A percentile compares a stretch with the other conserved stretches of the same genome.
Evolutionary conservation across 257 asterid species (phyloP).

Genomic region (Handroanthus guayacan): DNA sequence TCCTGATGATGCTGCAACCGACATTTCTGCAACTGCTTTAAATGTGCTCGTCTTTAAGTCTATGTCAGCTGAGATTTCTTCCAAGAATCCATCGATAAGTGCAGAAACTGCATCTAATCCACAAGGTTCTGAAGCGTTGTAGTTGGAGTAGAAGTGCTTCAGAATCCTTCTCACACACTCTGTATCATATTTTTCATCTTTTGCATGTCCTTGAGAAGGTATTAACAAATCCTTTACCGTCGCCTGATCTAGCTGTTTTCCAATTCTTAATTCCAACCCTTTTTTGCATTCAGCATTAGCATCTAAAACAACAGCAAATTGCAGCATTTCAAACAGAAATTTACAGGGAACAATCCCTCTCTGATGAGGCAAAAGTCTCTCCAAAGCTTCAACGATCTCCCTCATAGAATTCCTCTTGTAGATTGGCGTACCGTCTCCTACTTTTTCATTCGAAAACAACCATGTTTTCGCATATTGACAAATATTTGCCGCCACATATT

Average conservation of each 20-base stretch:
- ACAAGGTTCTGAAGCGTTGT: conserved; percentile 31
- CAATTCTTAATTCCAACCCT: conserved; percentile 67
- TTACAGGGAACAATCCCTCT: conserved; percentile 49
- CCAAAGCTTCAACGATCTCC: conserved; percentile 69
- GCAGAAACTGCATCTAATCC: conserved; percentile 56
- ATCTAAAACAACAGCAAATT: conserved; percentile 51
- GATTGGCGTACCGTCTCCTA: conserved; percentile 37
- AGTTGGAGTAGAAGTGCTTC: conserved; percentile 62
- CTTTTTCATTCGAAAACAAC: conserved; percentile 46
- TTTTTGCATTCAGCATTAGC: conserved; percentile 57
- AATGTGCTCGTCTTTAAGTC: conserved; percentile 55
- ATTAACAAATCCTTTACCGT: conserved; percentile 58
- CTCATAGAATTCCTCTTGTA: conserved; percentile 42
- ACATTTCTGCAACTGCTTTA: conserved; percentile 41
- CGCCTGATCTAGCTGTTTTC: conserved; percentile 67
- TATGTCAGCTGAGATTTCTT: conserved; percentile 66
- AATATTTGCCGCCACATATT: conserved; percentile 59
- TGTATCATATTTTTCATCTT: conserved; percentile 60
- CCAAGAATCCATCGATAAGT: conserved; percentile 66
- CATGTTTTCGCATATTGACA: conserved; percentile 60
- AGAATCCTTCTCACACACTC: conserved; percentile 74
- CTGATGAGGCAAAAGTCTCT: conserved; percentile 52
- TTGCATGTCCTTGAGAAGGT: conserved; percentile 65
- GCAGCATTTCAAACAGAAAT: conserved; percentile 64
- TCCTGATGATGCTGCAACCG: conserved; percentile 56